Base-by-base conservation (phyloP, 306 rosid species). In the Malus orientalis region DNA sequence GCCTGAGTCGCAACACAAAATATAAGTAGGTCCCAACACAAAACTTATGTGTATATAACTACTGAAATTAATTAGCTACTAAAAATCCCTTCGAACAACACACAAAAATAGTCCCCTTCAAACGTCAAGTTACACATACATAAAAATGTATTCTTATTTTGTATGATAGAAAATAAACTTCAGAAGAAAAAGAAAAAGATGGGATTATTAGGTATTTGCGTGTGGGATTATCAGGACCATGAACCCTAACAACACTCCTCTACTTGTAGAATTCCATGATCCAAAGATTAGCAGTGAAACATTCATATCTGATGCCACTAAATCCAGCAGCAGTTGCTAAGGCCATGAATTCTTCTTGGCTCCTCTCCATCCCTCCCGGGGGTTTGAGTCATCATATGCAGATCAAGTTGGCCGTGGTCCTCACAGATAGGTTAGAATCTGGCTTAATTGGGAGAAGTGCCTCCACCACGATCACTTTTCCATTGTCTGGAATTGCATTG, bases 241-340 rank as follows among this genome's bases (percentile, higher is more conserved):
- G 45, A 49, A 15, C 55, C 20, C 55, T 49, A 18, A 49, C 16
- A 49, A 6, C 55, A 67, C 70, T 80, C 23, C 19, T 36, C 53
- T 70, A 74, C 82, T 91, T 91, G 36, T 80, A 84, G 74, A 91
- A 87, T 74, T 87, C 91, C 82, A 91, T 87, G 44, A 87, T 49
- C 85, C 89, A 85, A 6, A 73, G 70, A 64, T 76, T 79, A n/a
- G 66, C 67, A 2, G 79, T 79, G 71, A 12, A 76, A n/a, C 88
- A 80, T 11, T 70, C 78, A 77, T 77, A 84, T 74, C 38, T 75
- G 60, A 91, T 71, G 64, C 87, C 86, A 3, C 78, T 67, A 67
- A 89, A 89, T 18, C 93, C 88, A 65, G 92, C 84, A 20, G 38
- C 82, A n/a, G 61, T 86, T 58, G 86, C 91, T 55, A 85, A 66